Evolutionary conservation across 2,329 filamentous ascomycete species (phyloP), one percentile per base, ranked within the genome.

Genomic region (Arthrobotrys iridis): DNA sequence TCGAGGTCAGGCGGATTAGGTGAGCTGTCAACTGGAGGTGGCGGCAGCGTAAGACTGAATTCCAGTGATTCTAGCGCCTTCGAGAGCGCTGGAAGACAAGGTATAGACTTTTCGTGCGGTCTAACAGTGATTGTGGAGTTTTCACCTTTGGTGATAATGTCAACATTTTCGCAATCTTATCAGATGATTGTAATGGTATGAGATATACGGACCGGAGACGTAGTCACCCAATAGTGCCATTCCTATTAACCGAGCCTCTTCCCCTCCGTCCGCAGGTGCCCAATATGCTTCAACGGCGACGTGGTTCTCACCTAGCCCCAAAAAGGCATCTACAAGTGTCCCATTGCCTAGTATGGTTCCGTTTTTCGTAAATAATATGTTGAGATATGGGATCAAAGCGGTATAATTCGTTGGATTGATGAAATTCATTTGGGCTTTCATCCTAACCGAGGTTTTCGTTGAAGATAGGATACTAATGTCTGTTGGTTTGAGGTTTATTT

Each of bases 341-440:
- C 91, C 89, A 81, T 94, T 90, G 30, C 91, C 95, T 33, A 99
- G 84, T 5, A 91, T 81, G 0, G 90, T 90, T 8, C 86, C 88
- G 79, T 96, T 93, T 79, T 88, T 89, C 28, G 91, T 81, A 43
- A 98, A 83, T 76, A 93, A 88, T 45, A 96, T 86, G 80, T 91
- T 93, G 77, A 92, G 83, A 77, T 89, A 94, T 1, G 94, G 94
- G n/a, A 98, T 85, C 1, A 85, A 85, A 2, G 93, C 93, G 3
- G 91, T 89, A 81, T 98, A 97, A 2, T 89, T 87, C 0, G 93
- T 96, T 0, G 94, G 93, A 80, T 99, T 99, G 2, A 92, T 96
- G 74, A 97, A 86, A 80, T 95, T 96, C 79, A 96, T 86, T 40
- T 85, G 83, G 11, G 91, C 91, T 79, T 89, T 85, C 35, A 98